Base-by-base conservation (phyloP, 805 yeast genomes). In the Saccharomycopsis malanga region DNA sequence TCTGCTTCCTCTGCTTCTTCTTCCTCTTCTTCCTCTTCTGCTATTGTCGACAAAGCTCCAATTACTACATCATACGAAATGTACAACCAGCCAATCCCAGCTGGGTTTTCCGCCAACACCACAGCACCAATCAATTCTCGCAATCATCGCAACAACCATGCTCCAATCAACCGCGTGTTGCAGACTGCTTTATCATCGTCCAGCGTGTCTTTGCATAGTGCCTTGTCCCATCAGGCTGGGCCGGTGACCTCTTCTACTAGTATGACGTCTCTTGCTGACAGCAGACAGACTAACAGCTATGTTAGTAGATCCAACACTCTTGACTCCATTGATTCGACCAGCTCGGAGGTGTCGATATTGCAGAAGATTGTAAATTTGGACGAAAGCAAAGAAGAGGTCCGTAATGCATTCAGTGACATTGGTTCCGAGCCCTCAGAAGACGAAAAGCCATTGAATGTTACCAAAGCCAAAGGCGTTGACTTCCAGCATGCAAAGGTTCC, bases 341-440 rank as follows among this genome's bases (percentile, higher is more conserved):
- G 39, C 3, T 34, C 39, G 14, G 52, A 48, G 30, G 52, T 44
- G 15, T 39, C 43, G 18, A 44, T 48, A 20, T 36, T 48, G 17
- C 30, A 45, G 10, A 44, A 48, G 32, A 48, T 48, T 38, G 52
- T 38, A 9, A 48, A 44, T 37, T 24, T 48, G 48, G 44, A 42
- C 15, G 51, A 48, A 15, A 27, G 37, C 36, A 32, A 32, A 32
- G 36, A 32, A n/a, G 17, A 15, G 3, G 21, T 21, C 18, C 17
- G 21, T 17, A 25, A 24, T 3, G 43, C 32, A 6, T 12, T n/a
- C 34, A 22, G 5, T 12, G 25, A 7, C 5, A 25, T 15, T 7
- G 21, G 17, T 29, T 4, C 38, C 17, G 12, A 4, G 10, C 24
- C 25, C 23, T 10, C 15, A 6, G 17, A 32, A 12, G 17, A 21